These are phyloP conservation scores for Taphrina pruni DNA, from an alignment of 1,139 yeast species.

Conservation along the genomic window DNA sequence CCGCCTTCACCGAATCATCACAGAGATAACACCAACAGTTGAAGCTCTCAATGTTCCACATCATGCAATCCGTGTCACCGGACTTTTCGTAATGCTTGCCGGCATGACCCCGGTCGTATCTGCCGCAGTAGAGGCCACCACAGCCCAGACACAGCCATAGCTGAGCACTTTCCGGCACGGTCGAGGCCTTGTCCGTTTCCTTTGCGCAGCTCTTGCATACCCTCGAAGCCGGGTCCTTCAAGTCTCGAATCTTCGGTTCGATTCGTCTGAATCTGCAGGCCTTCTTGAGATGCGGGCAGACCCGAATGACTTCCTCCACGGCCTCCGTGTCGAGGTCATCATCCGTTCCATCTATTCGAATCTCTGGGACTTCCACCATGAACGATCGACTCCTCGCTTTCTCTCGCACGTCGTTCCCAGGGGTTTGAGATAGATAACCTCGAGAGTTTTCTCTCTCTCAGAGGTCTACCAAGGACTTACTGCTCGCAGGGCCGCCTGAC, in stretches of 20 bases:
- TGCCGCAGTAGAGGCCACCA: constrained; percentile 40
- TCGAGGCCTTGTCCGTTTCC: constrained; percentile 6
- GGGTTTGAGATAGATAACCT: no score
- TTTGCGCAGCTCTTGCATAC: constrained; percentile 31
- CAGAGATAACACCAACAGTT: constrained; percentile 40
- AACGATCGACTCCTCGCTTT: neutral
- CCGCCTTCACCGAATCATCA: constrained; percentile 27
- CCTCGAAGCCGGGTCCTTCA: constrained; percentile 19
- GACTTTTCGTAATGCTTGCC: constrained; percentile 30
- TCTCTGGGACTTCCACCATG: constrained; percentile 36
- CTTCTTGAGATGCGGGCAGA: constrained; percentile 35
- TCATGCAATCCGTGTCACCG: constrained; percentile 33
- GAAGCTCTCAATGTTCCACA: constrained; percentile 37
- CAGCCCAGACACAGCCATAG: constrained; percentile 41
- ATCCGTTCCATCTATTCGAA: constrained; percentile 4
- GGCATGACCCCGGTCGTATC: constrained; percentile 37
- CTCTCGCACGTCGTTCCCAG: no score
- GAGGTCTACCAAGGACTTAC: no score
- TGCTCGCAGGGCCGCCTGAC: no score
- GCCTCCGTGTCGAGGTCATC: neutral
- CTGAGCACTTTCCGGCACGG: constrained; percentile 25
- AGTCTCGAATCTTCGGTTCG: constrained; percentile 28
- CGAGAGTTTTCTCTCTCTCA: no score
- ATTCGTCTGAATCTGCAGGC: constrained; percentile 31
- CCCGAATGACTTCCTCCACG: constrained; percentile 2